Conservation (phyloP, 2,329 filamentous ascomycete genomes). For the Pseudogymnoascus sp. region DNA sequence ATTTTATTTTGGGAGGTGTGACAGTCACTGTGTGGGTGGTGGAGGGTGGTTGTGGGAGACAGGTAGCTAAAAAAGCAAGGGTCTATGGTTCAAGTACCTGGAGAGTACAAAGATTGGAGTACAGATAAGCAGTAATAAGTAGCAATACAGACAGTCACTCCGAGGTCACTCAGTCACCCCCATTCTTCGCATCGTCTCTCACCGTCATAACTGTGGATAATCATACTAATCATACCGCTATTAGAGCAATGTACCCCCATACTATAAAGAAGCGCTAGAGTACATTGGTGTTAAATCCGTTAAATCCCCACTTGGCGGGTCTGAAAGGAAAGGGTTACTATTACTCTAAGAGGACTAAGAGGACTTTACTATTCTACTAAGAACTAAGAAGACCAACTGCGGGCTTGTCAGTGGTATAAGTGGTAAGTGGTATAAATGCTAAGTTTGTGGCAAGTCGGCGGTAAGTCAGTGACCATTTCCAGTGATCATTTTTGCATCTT, state of each 20-base stretch:
- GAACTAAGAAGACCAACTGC: not conserved
- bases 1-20: not conserved
- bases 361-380: not conserved
- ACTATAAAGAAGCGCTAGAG: not conserved
- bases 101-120: not conserved
- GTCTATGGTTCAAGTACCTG: not conserved
- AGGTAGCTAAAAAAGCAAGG: not conserved
- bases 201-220: not conserved
- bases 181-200: not conserved
- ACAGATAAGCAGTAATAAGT: too few relatives aligned
- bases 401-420: not conserved
- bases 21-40: not conserved
- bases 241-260: not conserved
- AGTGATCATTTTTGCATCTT: not conserved
- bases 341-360: not conserved
- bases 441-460: not conserved
- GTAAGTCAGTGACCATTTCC: not conserved
- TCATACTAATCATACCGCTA: not conserved
- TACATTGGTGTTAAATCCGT: not conserved
- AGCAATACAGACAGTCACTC: too few relatives aligned
- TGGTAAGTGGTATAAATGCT: not conserved
- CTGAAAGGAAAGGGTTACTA: not conserved
- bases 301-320: not conserved
- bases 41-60: not conserved
- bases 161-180: too few relatives aligned